These are phyloP conservation scores for Trichoderma asperellum DNA, from an alignment of 2,329 filamentous ascomycete genomes.

Conservation along the genomic window DNA sequence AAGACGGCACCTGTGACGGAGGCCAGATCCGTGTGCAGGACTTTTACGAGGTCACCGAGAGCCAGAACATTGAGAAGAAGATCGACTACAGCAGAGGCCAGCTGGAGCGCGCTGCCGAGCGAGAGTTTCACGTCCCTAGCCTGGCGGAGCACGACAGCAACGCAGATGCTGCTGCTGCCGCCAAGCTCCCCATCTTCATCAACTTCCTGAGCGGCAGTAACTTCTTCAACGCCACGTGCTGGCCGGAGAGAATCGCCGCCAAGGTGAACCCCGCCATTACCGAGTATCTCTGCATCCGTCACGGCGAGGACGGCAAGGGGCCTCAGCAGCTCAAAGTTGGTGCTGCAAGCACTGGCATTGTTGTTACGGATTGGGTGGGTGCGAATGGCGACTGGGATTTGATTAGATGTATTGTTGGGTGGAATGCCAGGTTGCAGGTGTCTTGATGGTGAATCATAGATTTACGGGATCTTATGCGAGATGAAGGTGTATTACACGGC, in stretches of 20 bases:
- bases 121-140: constrained; percentile 50
- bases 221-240: constrained; percentile 90
- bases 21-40: constrained; percentile 87
- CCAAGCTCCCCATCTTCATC: constrained; percentile 70
- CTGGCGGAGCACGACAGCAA: constrained; percentile 34
- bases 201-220: constrained; percentile 93
- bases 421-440: constrained; percentile 74
- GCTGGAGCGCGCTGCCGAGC: constrained; percentile 70
- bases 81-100: constrained; percentile 74
- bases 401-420: constrained; percentile 81
- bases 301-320: constrained; percentile 57
- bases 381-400: constrained; percentile 87
- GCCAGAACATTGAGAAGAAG: constrained; percentile 78
- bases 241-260: constrained; percentile 89
- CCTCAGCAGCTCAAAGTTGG: constrained; percentile 58
- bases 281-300: constrained; percentile 63
- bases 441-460: neutral
- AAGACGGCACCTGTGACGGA: constrained; percentile 69
- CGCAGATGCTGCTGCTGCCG: constrained; percentile 35
- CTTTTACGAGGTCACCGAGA: constrained; percentile 85
- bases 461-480: neutral
- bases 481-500: neutral
- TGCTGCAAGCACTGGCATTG: constrained; percentile 80
- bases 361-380: constrained; percentile 94
- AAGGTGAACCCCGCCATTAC: constrained; percentile 80